These are phyloP conservation scores for Penicillium janthinellum DNA, from an alignment of 2,329 filamentous ascomycete species.

Conservation along the genomic window DNA sequence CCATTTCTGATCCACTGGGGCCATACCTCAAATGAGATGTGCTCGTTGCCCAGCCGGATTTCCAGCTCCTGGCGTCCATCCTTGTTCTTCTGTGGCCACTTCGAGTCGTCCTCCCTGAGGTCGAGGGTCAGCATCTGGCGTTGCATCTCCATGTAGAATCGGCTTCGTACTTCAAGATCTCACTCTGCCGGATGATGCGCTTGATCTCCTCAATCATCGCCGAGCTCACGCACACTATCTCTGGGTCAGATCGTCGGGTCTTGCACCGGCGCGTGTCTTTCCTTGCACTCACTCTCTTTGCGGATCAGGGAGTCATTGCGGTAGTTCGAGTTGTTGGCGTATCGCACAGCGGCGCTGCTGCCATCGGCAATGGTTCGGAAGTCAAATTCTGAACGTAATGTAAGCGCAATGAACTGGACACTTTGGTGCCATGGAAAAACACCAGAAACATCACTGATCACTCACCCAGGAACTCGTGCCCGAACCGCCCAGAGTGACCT, in stretches of 20 bases:
- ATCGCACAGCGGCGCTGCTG: conserved; percentile 87
- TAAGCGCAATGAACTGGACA: conserved; percentile 22
- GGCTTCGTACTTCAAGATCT: conserved; percentile 85
- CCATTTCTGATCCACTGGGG: neutral
- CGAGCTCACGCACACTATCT: conserved; percentile 89
- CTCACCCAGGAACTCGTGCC: conserved; percentile 94
- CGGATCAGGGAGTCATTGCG: conserved; percentile 97
- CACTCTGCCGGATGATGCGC: conserved; percentile 93
- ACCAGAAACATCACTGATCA: conserved; percentile 47
- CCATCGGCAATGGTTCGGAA: conserved; percentile 91
- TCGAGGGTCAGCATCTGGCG: conserved; percentile 20
- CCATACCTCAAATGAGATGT: conserved; percentile 94
- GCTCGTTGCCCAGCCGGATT: conserved; percentile 88
- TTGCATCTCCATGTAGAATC: conserved; percentile 15
- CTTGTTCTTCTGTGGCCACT: conserved; percentile 99
- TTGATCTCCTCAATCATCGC: conserved; percentile 91
- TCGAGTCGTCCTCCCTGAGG: conserved; percentile 88
- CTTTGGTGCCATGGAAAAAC: neutral
- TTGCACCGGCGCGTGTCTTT: neutral
- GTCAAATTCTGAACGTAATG: conserved; percentile 76
- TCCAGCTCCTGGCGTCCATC: conserved; percentile 96
- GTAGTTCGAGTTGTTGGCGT: conserved; percentile 99
- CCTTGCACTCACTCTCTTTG: conserved; percentile 82
- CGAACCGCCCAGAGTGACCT: conserved; percentile 94
- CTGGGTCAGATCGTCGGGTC: conserved; percentile 1